Evolutionary conservation across 345 rosid genomes (phyloP).

Genomic region (Arabis hirsuta): DNA sequence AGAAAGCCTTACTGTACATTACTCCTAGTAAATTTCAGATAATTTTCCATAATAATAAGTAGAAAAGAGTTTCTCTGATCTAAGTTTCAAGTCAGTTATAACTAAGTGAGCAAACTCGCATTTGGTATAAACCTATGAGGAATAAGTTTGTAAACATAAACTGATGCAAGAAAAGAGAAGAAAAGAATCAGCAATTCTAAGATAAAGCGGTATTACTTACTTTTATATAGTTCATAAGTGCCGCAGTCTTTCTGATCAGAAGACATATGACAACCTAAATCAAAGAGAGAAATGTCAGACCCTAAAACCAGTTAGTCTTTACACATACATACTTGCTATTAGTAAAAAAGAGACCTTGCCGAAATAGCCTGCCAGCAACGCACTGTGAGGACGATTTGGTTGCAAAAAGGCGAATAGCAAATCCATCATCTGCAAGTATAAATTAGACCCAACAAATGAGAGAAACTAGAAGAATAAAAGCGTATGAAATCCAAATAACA

Average conservation of each 20-base stretch:
- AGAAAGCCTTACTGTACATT: conserved; percentile 70
- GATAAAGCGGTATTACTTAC: conserved; percentile 50
- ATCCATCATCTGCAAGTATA: conserved; percentile 74
- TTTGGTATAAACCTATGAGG: neutral
- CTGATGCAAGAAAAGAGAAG: conserved; percentile 7
- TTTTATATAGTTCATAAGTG: conserved; percentile 87
- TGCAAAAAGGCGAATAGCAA: conserved; percentile 87
- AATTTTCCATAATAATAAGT: neutral
- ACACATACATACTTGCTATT: conserved; percentile 11
- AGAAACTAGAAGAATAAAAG: neutral
- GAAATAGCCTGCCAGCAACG: conserved; percentile 92
- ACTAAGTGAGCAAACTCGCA: conserved; percentile 1
- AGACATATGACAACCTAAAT: conserved; percentile 88
- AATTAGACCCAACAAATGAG: conserved; percentile 14
- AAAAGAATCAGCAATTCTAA: neutral
- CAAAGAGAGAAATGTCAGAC: conserved; percentile 31
- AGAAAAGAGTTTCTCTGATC: neutral
- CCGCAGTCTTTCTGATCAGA: conserved; percentile 86
- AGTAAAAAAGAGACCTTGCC: conserved; percentile 67
- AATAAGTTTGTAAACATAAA: conserved; percentile 9
- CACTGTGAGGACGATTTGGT: conserved; percentile 80
- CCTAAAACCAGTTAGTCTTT: conserved; percentile 8
- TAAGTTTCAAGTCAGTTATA: conserved; percentile 17
- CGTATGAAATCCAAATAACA: conserved; percentile 4
- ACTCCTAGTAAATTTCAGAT: conserved; percentile 42